Base-by-base conservation (phyloP, 495 filamentous ascomycete genomes). In the Parathielavia appendiculata region DNA sequence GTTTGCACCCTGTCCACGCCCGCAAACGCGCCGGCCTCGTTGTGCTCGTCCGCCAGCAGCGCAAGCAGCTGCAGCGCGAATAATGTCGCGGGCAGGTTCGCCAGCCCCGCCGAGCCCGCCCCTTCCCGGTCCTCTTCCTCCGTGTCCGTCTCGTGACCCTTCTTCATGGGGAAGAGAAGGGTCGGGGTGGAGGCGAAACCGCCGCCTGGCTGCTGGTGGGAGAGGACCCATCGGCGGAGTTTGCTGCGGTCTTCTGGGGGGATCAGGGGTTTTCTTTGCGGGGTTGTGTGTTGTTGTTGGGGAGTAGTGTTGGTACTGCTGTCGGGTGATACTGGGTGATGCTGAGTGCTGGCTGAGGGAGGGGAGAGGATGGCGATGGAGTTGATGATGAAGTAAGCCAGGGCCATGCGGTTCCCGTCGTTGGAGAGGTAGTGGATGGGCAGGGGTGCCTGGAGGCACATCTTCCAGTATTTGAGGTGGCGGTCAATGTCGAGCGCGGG, bases 401-500 rank as follows among this genome's bases (percentile, higher is more conserved):
- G 82, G 1, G 86, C 87, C 71, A 97, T 86, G 61, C 93, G 91
- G 70, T 88, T 91, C 53, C 87, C 88, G 72, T 98, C 93, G 69
- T 86, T 92, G 66, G 82, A 79, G 43, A 85, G 90, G 76, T 97
- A 97, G 59, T 82, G 78, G 52, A 80, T 77, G 1, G 93, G 93
- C 5, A 98, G 84, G 48, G 84, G 79, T 38, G 90, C 86, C 64
- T 87, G 90, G 44, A 92, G 81, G 63, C 91, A 96, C 68, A 91
- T 85, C 59, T 90, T 83, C 86, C 92, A 97, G 79, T 96, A 98
- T 67, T 86, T 90, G 66, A 92, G 77, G 71, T 98, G 93, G 46
- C 79, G 83, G 26, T 82, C 78, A 51, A 82, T 84, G 68, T 90
- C 81, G 67, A 93, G 82, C 26, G 69, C 65, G 41, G 80, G 73